Conservation (phyloP, 345 rosid genomes). For the Eucalyptus lansdowneana region DNA sequence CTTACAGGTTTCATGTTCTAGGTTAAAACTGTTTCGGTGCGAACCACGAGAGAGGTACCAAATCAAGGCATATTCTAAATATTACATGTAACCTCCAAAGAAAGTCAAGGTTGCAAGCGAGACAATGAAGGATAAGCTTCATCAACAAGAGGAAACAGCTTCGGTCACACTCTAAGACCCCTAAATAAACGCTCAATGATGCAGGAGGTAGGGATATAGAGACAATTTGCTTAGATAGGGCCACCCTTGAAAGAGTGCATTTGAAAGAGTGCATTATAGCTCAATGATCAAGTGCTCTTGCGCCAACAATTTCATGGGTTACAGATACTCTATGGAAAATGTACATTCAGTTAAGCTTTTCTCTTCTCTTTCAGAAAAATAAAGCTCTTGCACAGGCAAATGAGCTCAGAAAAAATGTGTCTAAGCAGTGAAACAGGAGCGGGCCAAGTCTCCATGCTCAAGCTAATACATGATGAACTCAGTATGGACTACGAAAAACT, state of each 20-base stretch:
- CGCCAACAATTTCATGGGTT: not conserved
- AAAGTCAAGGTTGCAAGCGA: not conserved
- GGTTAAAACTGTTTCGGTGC: fast-evolving
- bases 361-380: not conserved
- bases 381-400: not conserved
- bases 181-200: not conserved
- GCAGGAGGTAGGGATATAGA: not conserved
- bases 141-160: not conserved
- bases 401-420: not conserved
- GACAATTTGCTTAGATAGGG: not conserved
- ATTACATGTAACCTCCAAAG: not conserved
- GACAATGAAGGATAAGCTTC: not conserved
- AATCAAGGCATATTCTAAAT: not conserved
- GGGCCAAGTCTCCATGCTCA: not conserved
- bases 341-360: not conserved
- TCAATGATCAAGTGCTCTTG: not conserved
- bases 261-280: not conserved
- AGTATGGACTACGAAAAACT: not conserved
- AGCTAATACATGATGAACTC: not conserved
- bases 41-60: not conserved
- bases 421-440: not conserved
- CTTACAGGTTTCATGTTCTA: not conserved
- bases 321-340: not conserved
- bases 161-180: not conserved
- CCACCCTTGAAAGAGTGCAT: not conserved